Evolutionary conservation across 2,329 filamentous ascomycete genomes (phyloP), one percentile per base, ranked within the genome.

Genomic region (Aureobasidium melanogenum): DNA sequence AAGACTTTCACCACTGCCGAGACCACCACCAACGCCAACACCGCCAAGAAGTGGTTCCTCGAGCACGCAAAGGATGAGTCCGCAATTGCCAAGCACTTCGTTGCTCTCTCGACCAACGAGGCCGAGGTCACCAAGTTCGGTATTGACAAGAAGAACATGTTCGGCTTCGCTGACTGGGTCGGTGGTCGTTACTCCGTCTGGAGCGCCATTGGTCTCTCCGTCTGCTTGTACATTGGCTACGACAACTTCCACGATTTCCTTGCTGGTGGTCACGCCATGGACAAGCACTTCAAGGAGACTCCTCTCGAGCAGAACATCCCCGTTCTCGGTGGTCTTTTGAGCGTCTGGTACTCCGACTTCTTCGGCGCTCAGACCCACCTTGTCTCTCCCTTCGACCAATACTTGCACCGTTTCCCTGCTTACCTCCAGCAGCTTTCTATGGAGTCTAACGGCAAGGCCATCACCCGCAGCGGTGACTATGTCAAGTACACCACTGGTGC

Each of bases 1-100:
- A 99, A 99, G 87, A 99, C 94, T 65, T 99, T 99, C 79, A 99
- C 94, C 65, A 99, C 94, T 10, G 94, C 94, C 63, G 94, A 99
- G 84, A 99, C 94, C 52, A 88, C 83, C 63, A 97, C 93, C 70
- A 99, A 99, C 75, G 94, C 94, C 76, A 97, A 96, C 82, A 91
- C 90, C 32, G 94, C 94, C 66, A 99, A 99, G 84, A 77, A 82
- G 57, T 99, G 94, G 94, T 99, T 99, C 85, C 83, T 97, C 68
- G 82, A 95, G 78, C 86, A 74, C 75, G 88, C 83, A 78, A 94
- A 86, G 85, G 88, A 96, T 30, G 76, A 82, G 62, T 71, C 75
- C 22, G 79, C 84, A 66, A 95, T 99, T 69, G 91, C 94, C 68
- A 99, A 97, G 84, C 94, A 99, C 83, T 99, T 99, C 73, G 94